Evolutionary conservation across 2,329 filamentous ascomycete species (phyloP), one percentile per base, ranked within the genome.

Genomic region (Diplodia seriata): DNA sequence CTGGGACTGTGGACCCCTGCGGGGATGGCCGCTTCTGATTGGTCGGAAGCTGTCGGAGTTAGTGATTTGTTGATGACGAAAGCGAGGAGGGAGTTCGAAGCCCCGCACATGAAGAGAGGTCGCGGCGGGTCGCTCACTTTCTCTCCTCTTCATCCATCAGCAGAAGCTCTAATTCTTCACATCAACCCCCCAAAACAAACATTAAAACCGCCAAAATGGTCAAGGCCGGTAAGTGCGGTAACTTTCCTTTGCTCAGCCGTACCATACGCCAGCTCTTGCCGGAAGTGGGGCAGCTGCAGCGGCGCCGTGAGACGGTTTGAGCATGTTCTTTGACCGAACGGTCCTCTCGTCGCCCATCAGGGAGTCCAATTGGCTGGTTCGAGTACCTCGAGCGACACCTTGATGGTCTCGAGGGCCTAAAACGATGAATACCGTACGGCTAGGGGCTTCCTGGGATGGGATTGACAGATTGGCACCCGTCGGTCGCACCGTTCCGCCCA

Each of bases 121-220:
- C 62, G 49, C 50, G 20, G 31, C 33, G 36, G 33, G 15, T 65
- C 62, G 29, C 33, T 55, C 23, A 29, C 43, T 55, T 54, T 47
- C 56, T 43, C 47, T 18, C 47, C 36, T 64, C 59, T 55, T 56
- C 57, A 67, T 15, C 50, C 38, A 54, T 43, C 40, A 53, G 20
- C 65, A 26, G 51, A 66, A 65, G 61, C 57, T 68, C 50, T 43
- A 23, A 49, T 61, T 43, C 59, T 63, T 67, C 63, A 69, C 55
- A 74, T 74, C 68, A 78, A 75, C 75, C 70, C 70, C 40, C 20
- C 49, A 53, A 76, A 49, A 11, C 14, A 68, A 56, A 11, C 67
- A 53, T 43, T 73, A 74, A 79, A 82, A 85, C 84, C 85, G 84
- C 85, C 91, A 97, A 89, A 89, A 97, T 97, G 94, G 94, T 97